Evolutionary conservation across 768 basidiomycete species (phyloP).

Genomic region (Paxillus rubicundulus): DNA sequence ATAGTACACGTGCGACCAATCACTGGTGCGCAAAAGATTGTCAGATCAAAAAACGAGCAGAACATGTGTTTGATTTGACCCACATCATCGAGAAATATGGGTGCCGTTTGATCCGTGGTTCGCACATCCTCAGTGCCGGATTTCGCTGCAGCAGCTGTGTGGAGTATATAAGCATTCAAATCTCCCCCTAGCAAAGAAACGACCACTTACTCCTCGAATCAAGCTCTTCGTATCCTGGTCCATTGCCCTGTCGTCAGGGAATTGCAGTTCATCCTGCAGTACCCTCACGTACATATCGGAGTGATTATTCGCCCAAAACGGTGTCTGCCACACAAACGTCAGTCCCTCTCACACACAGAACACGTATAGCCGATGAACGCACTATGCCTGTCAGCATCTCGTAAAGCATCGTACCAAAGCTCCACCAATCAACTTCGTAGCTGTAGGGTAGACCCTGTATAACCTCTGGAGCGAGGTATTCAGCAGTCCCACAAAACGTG

Average conservation of each 20-base stretch:
- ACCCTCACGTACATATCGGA: conserved; percentile 94
- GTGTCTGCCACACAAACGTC: conserved; percentile 54
- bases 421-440: conserved; percentile 98
- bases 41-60: conserved; percentile 10
- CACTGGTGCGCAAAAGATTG: conserved; percentile 45
- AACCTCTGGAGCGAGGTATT: conserved; percentile 96
- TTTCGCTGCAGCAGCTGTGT: conserved; percentile 86
- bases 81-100: conserved; percentile 95
- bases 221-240: conserved; percentile 95
- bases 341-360: conserved; percentile 11
- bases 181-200: not conserved
- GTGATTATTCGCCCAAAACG: conserved; percentile 90
- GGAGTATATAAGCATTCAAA: conserved; percentile 12
- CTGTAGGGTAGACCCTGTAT: conserved; percentile 88
- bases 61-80: conserved; percentile 28
- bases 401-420: conserved; percentile 94
- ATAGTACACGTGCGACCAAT: conserved; percentile 92
- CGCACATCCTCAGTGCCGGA: conserved; percentile 85
- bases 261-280: conserved; percentile 83
- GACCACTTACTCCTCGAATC: conserved; percentile 81
- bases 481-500: conserved; percentile 95
- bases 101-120: conserved; percentile 91
- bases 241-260: conserved; percentile 88
- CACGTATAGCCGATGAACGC: conserved; percentile 24
- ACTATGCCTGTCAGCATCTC: conserved; percentile 97